phyloP scores from a whole-genome alignment of 1,139 yeast genomes.

The Magnusiomyces magnusii region DNA sequence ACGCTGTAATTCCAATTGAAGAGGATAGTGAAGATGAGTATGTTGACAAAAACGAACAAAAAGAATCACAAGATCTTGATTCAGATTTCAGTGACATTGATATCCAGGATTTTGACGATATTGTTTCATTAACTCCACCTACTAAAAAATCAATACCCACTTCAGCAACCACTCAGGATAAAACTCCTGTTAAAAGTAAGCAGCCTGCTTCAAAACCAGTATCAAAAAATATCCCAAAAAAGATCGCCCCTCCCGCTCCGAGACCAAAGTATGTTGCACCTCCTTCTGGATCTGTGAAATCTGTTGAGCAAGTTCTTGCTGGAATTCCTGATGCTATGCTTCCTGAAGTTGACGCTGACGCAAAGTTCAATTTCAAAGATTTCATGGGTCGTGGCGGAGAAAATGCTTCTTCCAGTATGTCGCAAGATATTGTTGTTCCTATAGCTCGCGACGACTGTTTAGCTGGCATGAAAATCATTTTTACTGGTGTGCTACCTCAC shows the following conservation, averaged over 20 bases:
- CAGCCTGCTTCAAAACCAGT: background rate
- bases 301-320: constrained; percentile 50
- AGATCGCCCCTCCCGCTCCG: constrained; percentile 5
- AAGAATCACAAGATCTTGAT: constrained; percentile 1
- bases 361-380: constrained; percentile 49
- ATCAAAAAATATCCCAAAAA: constrained; percentile 7
- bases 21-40: constrained; percentile 31
- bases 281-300: constrained; percentile 9
- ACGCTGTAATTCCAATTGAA: constrained; percentile 35
- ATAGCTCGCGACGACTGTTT: constrained; percentile 77
- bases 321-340: constrained; percentile 63
- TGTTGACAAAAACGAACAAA: constrained; percentile 1
- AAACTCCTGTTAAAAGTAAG: background rate
- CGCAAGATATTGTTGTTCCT: constrained; percentile 44
- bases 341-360: constrained; percentile 47
- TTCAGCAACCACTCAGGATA: too few species aligned
- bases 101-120: constrained; percentile 5
- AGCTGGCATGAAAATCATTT: constrained; percentile 81
- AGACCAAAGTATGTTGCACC: background rate
- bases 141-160: background rate
- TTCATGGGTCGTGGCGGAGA: constrained; percentile 28
- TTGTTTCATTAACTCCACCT: background rate
- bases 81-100: background rate
- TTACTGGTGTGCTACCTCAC: constrained; percentile 82
- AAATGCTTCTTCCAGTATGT: constrained; percentile 19